phyloP scores from a whole-genome alignment of 768 basidiomycete genomes.

The Lentinula detonsa region DNA sequence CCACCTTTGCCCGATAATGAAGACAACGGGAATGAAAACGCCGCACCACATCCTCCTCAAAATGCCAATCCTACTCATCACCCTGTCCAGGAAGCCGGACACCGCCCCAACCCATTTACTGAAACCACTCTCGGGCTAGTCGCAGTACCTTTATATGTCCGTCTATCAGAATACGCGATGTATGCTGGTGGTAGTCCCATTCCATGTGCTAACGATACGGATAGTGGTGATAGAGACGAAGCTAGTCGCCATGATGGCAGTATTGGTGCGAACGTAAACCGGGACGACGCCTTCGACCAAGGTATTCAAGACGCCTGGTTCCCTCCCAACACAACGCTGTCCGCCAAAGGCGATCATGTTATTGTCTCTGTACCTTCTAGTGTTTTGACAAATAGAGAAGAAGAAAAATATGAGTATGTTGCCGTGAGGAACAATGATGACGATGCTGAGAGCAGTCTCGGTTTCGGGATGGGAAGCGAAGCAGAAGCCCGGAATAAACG shows the following conservation, averaged over 20 bases:
- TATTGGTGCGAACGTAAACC: neutral
- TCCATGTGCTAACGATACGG: neutral
- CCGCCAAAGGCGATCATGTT: neutral
- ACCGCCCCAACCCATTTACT: constrained; percentile 18
- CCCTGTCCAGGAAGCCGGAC: neutral
- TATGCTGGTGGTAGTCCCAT: neutral
- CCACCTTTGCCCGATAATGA: neutral
- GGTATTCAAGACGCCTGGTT: constrained; percentile 3
- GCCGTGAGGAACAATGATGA: neutral
- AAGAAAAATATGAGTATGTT: neutral
- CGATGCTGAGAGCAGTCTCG: neutral
- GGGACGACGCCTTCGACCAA: constrained; percentile 2
- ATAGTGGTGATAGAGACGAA: neutral
- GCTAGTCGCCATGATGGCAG: no score
- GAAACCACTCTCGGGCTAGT: constrained; percentile 29
- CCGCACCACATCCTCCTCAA: neutral
- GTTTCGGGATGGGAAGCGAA: neutral
- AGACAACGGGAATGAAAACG: neutral
- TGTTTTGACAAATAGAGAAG: neutral
- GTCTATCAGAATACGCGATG: constrained; percentile 47
- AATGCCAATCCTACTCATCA: neutral
- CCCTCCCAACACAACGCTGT: neutral
- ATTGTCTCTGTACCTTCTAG: neutral
- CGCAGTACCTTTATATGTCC: constrained; percentile 51
- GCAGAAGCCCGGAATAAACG: neutral